Evolutionary conservation across 805 yeast genomes (phyloP).

Genomic region (Jamesozyma hellenica): DNA sequence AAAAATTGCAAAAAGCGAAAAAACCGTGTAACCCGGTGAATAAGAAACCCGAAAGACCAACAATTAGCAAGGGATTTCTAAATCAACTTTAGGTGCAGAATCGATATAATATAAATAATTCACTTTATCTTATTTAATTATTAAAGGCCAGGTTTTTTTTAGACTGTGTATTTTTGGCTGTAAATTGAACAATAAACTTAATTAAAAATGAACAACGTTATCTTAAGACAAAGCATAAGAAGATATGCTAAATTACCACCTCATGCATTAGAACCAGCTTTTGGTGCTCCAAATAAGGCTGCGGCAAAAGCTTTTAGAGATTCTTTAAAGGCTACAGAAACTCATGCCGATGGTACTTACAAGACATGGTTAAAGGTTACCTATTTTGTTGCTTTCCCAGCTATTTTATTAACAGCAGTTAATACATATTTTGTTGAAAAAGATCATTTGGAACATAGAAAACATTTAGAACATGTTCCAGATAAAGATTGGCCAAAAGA

Average conservation of each 20-base stretch:
- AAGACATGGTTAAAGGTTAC: constrained; percentile 80
- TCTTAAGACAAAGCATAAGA: constrained; percentile 15
- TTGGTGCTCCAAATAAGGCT: constrained; percentile 36
- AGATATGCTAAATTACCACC: constrained; percentile 32
- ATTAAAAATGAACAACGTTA: constrained; percentile 1
- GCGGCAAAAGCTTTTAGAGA: constrained; percentile 65
- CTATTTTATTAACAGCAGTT: constrained; percentile 61
- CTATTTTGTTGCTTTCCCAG: constrained; percentile 71
- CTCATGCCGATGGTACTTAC: constrained; percentile 74
- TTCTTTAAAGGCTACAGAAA: constrained; percentile 50
- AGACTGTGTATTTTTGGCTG: no score
- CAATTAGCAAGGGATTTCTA: not conserved
- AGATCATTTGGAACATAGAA: constrained; percentile 86
- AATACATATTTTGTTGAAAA: constrained; percentile 75
- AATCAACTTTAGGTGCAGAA: no score
- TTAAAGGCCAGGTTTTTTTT: no score
- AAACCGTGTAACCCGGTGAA: not conserved
- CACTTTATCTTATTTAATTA: no score
- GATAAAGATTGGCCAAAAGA: constrained; percentile 92
- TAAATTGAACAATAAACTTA: no score
- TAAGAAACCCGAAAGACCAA: not conserved
- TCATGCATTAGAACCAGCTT: constrained; percentile 40
- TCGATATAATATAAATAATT: no score
- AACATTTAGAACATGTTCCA: constrained; percentile 53
- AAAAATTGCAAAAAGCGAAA: not conserved